Base-by-base conservation (phyloP, 164 flowering plant genomes). In the Stephania yunnanensis region DNA sequence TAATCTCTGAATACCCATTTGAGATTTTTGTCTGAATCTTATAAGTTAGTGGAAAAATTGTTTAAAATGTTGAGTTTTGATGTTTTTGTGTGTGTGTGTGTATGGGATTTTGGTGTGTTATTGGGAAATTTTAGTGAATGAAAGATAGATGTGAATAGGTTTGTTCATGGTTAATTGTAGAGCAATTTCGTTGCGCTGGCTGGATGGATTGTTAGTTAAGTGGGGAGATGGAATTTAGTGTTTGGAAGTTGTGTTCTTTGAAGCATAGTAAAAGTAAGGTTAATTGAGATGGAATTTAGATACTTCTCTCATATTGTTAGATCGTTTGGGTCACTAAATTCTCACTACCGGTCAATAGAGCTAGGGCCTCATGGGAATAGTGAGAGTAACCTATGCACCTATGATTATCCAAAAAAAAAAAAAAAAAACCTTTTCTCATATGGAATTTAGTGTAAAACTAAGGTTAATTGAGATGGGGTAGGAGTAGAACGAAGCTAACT, bases 1-100 rank as follows among this genome's bases (percentile, higher is more conserved):
- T 84, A 82, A 75, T 67, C 17, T 68, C 15, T 6, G 25, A 11
- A 20, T 68, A 19, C 63, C 63, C 68, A 13, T 25, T 53, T 29
- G 5, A 11, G 10, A 71, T 73, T 36, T 74, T 53, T 36, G 22
- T 17, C 11, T 55, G 63, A 46, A 20, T 42, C 25, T 36, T 69
- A 13, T 36, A 36, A 17, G 50, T 10, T 29, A 29, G 15, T 9
- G 25, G 29, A 50, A 19, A 19, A 55, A 55, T 1, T 15, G 63
- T 4, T 55, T 11, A 19, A 55, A 7, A 55, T 12, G 19, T 55
- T 15, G 63, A 55, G 17, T 55, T 55, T 55, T 55, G 63, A 55
- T 55, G 19, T 55, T 10, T 25, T n/a, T n/a, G n/a, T 25, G 25
- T 25, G 25, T 25, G n/a, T 4, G 17, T 55, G 5, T 55, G 1